Evolutionary conservation across 176 grass and related monocot species (phyloP).

Genomic region (Hordeum vulgare): DNA sequence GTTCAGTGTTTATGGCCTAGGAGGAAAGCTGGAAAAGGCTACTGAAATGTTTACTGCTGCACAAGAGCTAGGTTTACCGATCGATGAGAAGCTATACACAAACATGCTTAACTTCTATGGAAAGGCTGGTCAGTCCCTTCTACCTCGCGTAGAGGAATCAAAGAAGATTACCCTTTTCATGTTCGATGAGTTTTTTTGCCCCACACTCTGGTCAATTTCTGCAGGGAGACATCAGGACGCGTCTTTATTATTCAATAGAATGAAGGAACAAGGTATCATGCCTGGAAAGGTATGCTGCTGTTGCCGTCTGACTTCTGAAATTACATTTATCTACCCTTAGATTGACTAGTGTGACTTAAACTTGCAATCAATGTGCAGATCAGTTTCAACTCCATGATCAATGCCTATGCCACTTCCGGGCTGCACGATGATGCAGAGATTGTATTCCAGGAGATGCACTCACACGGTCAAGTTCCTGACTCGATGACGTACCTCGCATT

Average conservation of each 20-base stretch:
- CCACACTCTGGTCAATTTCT: background rate
- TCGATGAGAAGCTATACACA: slow-evolving; percentile 76
- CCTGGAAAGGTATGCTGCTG: slow-evolving; percentile 61
- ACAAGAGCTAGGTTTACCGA: slow-evolving; percentile 34
- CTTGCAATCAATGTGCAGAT: slow-evolving; percentile 61
- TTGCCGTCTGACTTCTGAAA: background rate
- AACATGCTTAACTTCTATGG: slow-evolving; percentile 70
- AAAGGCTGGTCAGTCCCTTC: slow-evolving; percentile 53
- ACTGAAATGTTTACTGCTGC: slow-evolving; percentile 68
- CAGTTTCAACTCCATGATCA: slow-evolving; percentile 82
- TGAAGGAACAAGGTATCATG: slow-evolving; percentile 77
- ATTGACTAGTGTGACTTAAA: background rate
- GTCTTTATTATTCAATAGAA: slow-evolving; percentile 54
- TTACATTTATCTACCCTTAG: background rate
- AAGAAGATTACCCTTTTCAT: background rate
- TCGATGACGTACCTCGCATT: slow-evolving; percentile 53
- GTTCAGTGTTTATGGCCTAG: slow-evolving; percentile 86
- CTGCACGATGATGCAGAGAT: slow-evolving; percentile 43
- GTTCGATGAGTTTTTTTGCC: background rate
- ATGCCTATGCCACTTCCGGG: slow-evolving; percentile 66
- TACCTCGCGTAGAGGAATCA: background rate
- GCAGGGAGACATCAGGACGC: slow-evolving; percentile 50
- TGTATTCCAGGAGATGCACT: slow-evolving; percentile 63
- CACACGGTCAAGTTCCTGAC: slow-evolving; percentile 42
- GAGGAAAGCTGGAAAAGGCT: slow-evolving; percentile 83